Evolutionary conservation across 148 eudicot species (phyloP).

Genomic region (Persicaria tinctoria): DNA sequence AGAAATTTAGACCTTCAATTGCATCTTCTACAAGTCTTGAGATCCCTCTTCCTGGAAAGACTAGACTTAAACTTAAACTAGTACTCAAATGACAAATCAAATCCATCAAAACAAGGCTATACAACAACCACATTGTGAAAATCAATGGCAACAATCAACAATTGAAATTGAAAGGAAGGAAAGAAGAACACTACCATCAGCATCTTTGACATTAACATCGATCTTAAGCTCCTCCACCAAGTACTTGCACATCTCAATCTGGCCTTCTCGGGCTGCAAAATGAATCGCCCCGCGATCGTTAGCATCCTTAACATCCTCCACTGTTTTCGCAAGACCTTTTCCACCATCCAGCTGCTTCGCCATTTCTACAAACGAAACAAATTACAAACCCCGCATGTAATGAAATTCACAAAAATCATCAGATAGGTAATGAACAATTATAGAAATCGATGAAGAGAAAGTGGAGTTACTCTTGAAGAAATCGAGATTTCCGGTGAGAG

Average conservation of each 20-base stretch:
- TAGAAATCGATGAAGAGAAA: background rate
- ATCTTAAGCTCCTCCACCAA: conserved; percentile 87
- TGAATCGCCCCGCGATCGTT: conserved; percentile 92
- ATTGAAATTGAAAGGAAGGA: conserved; percentile 3
- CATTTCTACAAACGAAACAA: conserved; percentile 27
- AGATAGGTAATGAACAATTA: background rate
- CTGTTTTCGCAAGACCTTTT: conserved; percentile 68
- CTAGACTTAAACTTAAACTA: background rate
- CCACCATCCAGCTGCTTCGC: conserved; percentile 76
- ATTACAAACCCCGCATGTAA: background rate
- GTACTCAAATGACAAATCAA: background rate
- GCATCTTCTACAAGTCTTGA: too few species aligned
- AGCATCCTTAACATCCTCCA: conserved; percentile 77
- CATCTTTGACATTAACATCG: conserved; percentile 71
- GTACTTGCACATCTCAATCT: conserved; percentile 81
- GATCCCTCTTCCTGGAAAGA: too few species aligned
- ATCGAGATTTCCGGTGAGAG: conserved; percentile 65
- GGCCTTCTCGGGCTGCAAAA: conserved; percentile 92
- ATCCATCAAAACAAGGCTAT: background rate
- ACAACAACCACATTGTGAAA: background rate
- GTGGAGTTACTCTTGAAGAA: conserved; percentile 45
- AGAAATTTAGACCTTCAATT: background rate
- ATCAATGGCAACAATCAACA: background rate
- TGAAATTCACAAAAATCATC: background rate
- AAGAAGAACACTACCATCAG: conserved; percentile 51